phyloP scores from a whole-genome alignment of 805 yeast species.

The Alloascoidea hylecoeti region DNA sequence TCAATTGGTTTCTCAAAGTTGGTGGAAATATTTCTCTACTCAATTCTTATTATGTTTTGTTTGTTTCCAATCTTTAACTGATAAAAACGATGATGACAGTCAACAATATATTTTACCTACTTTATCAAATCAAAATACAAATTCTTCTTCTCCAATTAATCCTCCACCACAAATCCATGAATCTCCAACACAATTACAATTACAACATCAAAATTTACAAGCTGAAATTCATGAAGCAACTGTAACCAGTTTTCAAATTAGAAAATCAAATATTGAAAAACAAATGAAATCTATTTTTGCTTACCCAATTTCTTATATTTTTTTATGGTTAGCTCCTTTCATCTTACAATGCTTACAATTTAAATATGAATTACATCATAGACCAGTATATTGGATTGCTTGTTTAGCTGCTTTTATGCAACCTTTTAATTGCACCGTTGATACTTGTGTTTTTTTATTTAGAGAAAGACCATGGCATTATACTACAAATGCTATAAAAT shows the following conservation, averaged over 20 bases:
- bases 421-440: conserved; percentile 71
- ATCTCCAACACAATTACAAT: no score
- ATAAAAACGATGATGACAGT: background rate
- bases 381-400: conserved; percentile 48
- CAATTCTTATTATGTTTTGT: background rate
- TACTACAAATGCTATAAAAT: no score
- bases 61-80: background rate
- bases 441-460: conserved; percentile 57
- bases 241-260: conserved; percentile 41
- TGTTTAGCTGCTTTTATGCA: conserved; percentile 63
- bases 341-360: conserved; percentile 46
- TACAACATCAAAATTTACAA: conserved; percentile 5
- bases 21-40: background rate
- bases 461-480: conserved; percentile 72
- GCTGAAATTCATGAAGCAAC: conserved; percentile 37
- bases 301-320: conserved; percentile 71
- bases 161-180: no score
- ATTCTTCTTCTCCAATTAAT: background rate
- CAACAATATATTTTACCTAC: background rate
- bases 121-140: background rate
- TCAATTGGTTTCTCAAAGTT: background rate
- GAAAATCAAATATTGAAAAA: conserved; percentile 54
- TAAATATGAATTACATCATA: conserved; percentile 28
- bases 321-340: conserved; percentile 75
- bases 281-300: conserved; percentile 73